Conservation (phyloP, 768 basidiomycete species). For the Tricholoma sp. region DNA sequence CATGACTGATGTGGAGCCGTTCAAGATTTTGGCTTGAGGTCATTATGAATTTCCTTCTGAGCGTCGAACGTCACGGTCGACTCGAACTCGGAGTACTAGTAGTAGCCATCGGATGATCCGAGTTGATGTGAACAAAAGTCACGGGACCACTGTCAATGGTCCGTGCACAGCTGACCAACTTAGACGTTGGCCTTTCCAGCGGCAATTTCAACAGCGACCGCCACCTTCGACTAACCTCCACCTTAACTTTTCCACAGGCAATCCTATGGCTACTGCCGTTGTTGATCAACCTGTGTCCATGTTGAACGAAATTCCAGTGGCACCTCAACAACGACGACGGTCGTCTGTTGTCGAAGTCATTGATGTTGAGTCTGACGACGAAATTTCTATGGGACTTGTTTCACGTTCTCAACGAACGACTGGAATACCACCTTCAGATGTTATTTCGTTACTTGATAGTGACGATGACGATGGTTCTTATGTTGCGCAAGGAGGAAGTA, state of each 20-base stretch:
- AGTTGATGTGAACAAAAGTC: too few relatives aligned
- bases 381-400: conserved; percentile 8
- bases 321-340: conserved; percentile 15
- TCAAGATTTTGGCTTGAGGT: too few relatives aligned
- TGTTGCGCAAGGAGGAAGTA: conserved; percentile 10
- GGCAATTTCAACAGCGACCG: conserved; percentile 16
- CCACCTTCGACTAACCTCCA: conserved; percentile 13
- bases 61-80: too few relatives aligned
- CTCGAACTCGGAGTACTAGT: too few relatives aligned
- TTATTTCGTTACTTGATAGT: conserved; percentile 32
- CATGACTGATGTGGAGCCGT: too few relatives aligned
- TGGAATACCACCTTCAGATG: conserved; percentile 15
- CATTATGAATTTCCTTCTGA: too few relatives aligned
- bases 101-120: too few relatives aligned
- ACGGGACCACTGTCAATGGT: neutral
- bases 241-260: neutral
- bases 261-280: conserved; percentile 26
- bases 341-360: conserved; percentile 34
- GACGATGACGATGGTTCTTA: conserved; percentile 30
- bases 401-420: conserved; percentile 5
- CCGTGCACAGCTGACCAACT: conserved; percentile 4
- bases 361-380: conserved; percentile 37
- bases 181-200: neutral
- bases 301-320: conserved; percentile 15
- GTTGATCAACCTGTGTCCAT: conserved; percentile 21